phyloP scores from a whole-genome alignment of 441 rosid genomes.

The Populus hybrid region DNA sequence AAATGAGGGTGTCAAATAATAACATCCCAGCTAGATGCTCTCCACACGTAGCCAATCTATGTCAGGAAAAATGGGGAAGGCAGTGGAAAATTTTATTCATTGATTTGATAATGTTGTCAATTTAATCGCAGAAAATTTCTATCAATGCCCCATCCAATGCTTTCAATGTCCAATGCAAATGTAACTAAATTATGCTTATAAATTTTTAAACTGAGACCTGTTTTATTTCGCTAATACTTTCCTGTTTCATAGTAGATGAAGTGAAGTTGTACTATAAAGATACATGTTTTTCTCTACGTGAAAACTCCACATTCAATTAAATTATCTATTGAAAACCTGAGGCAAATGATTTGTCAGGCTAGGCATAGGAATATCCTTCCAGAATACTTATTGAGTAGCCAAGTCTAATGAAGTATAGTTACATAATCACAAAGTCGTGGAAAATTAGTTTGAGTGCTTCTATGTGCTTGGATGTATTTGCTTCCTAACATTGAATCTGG shows the following conservation, averaged over 20 bases:
- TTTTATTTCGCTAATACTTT: not conserved
- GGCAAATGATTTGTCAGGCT: not conserved
- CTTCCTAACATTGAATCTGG: constrained; percentile 5
- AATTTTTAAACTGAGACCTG: not conserved
- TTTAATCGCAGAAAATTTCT: not conserved
- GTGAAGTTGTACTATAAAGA: not conserved
- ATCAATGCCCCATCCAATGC: not conserved
- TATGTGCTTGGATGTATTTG: not conserved
- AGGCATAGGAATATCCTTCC: not conserved
- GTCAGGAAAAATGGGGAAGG: not conserved
- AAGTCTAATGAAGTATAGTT: not conserved
- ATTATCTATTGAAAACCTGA: not conserved
- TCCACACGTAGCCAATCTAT: not conserved
- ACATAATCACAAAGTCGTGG: not conserved
- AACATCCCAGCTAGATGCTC: not conserved
- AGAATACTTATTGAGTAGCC: not conserved
- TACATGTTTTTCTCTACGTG: not conserved
- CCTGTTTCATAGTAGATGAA: not conserved
- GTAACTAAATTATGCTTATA: not conserved
- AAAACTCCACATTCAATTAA: not conserved
- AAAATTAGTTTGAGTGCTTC: not conserved
- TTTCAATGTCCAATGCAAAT: not conserved
- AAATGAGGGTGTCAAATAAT: not conserved
- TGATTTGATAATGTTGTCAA: not conserved
- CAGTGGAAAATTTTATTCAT: not conserved